Evolutionary conservation across 2,329 filamentous ascomycete genomes (phyloP), one percentile per base, ranked within the genome.

Genomic region (Byssothecium circinans): DNA sequence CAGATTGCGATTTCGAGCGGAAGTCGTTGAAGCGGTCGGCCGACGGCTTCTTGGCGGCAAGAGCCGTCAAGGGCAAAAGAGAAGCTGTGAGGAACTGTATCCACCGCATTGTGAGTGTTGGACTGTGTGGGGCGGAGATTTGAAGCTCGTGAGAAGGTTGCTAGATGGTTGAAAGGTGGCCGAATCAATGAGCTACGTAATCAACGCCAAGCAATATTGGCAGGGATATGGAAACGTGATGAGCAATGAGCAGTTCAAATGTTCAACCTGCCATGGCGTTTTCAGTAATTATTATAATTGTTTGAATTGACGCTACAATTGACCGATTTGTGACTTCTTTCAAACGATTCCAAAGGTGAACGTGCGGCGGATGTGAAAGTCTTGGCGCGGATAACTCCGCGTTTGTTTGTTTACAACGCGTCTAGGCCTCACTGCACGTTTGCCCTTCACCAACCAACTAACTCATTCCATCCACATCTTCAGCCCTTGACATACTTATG

Each of bases 1-100:
- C 74, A 3, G 79, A 77, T 48, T 85, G 79, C 49, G 87, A 78
- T 69, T 91, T 85, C 56, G 81, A 68, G 67, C 87, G 84, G 75
- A 85, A 92, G 49, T 83, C 79, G 54, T 81, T 70, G 76, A 92
- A 96, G 64, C 82, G 84, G 69, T 89, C 83, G 52, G 67, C 74
- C 14, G 66, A 54, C 40, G 84, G 75, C 69, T 87, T 84, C 67
- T 86, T 87, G 43, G 86, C 81, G 39, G 81, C 83, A 33, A 86
- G 69, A 47, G 79, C 78, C 48, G 81, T 78, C 45, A 83, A 75
- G 32, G 84, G 78, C 57, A 89, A 76, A 65, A 86, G 75, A 49
- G 82, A 75, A 34, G 85, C 81, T 57, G 87, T 74, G 60, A 91
- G 72, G 52, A 83, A 71, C 59, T 81, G 77, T 48, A 88, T 50